These are phyloP conservation scores for Apophysomyces sp. DNA, from an alignment of 371 early-diverging fungal genomes.

Conservation along the genomic window DNA sequence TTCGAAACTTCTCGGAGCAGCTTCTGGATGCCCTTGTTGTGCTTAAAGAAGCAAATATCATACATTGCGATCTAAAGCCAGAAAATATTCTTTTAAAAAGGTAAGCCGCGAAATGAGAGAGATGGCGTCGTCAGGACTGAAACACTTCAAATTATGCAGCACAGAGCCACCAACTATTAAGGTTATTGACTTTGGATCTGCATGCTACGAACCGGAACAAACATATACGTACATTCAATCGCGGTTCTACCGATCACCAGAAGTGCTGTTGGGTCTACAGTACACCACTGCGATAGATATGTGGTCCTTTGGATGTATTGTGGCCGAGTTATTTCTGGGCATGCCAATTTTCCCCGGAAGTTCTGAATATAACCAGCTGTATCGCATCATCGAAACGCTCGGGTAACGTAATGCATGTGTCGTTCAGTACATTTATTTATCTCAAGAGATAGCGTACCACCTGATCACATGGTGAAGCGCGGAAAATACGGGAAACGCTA, in stretches of 20 bases:
- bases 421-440: not conserved
- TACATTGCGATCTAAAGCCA: conserved; percentile 99
- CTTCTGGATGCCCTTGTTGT: conserved; percentile 82
- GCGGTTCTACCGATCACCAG: conserved; percentile 97
- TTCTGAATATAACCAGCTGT: conserved; percentile 92
- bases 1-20: conserved; percentile 89
- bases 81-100: conserved; percentile 92
- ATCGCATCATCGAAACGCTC: conserved; percentile 87
- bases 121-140: not conserved
- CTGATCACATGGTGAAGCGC: conserved; percentile 81
- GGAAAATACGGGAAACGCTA: conserved; percentile 78
- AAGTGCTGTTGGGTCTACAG: conserved; percentile 88
- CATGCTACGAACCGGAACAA: conserved; percentile 89
- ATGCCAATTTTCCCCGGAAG: conserved; percentile 97
- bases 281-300: conserved; percentile 97
- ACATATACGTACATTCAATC: conserved; percentile 97
- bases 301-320: conserved; percentile 99
- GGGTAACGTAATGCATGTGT: conserved; percentile 54
- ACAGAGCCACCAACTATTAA: conserved; percentile 88
- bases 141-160: conserved; percentile 24
- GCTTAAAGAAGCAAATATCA: conserved; percentile 81
- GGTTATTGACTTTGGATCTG: conserved; percentile 99
- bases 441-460: conserved; percentile 37
- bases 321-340: conserved; percentile 89
- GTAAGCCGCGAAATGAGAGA: conserved; percentile 33